These are phyloP conservation scores for Zymoseptoria brevis DNA, from an alignment of 2,329 filamentous ascomycete genomes.

Conservation along the genomic window DNA sequence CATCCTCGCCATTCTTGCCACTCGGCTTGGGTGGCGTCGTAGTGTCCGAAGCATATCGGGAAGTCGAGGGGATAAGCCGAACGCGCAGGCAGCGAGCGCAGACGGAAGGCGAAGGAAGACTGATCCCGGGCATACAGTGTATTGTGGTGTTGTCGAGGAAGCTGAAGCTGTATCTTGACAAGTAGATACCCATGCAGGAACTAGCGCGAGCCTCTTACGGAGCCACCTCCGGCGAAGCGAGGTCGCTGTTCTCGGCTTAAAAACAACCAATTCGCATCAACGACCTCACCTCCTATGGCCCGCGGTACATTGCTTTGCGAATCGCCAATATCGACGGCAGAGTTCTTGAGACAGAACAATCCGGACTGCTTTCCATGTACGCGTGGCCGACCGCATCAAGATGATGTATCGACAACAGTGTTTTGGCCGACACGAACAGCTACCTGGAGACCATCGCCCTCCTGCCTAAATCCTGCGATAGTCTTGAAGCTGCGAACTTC, in stretches of 20 bases:
- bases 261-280: neutral
- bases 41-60: neutral
- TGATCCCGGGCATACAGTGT: neutral
- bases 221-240: neutral
- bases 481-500: neutral
- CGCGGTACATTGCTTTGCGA: neutral
- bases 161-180: neutral
- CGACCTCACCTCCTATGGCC: neutral
- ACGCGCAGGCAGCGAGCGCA: neutral
- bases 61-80: neutral
- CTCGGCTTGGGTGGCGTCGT: conserved; percentile 12
- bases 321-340: neutral
- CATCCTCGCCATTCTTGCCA: conserved; percentile 10
- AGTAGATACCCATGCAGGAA: neutral
- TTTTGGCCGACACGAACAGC: neutral
- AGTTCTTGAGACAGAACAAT: neutral
- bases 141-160: neutral
- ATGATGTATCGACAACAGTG: neutral
- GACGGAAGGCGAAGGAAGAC: neutral
- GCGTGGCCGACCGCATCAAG: neutral
- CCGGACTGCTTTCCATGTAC: too few species aligned
- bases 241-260: neutral
- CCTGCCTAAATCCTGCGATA: too few species aligned
- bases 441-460: neutral
- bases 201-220: neutral